These are phyloP conservation scores for Microstegium vimineum DNA, from an alignment of 176 grass and related monocot species.

Conservation along the genomic window DNA sequence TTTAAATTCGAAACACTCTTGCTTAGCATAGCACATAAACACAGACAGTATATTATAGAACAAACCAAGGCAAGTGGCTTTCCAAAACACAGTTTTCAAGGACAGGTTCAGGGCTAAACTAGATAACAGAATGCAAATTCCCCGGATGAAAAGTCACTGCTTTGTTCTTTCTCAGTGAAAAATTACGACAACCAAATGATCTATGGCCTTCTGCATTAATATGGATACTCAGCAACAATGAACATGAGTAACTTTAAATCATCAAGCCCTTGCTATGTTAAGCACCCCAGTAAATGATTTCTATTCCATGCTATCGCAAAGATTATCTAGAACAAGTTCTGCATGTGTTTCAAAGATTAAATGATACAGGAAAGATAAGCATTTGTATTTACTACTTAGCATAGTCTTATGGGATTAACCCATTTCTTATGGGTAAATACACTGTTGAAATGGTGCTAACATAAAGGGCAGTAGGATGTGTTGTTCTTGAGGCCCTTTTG, in stretches of 20 bases:
- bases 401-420: too few relatives aligned
- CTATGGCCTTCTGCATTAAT: background rate
- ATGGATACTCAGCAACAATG: background rate
- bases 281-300: slow-evolving; percentile 8
- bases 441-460: slow-evolving; percentile 10
- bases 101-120: slow-evolving; percentile 1
- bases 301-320: background rate
- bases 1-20: background rate
- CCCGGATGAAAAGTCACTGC: background rate
- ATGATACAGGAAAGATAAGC: background rate
- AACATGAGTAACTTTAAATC: background rate
- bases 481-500: slow-evolving; percentile 1
- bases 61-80: background rate
- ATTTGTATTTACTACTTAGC: slow-evolving; percentile 3
- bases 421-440: too few relatives aligned
- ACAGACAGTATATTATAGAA: background rate
- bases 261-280: background rate
- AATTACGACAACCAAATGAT: background rate
- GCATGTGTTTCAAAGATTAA: background rate
- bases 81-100: background rate
- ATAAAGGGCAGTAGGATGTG: background rate
- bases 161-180: background rate
- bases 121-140: background rate
- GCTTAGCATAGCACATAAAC: background rate
- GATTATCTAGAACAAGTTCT: slow-evolving; percentile 1